phyloP scores from a whole-genome alignment of 2,329 filamentous ascomycete genomes.

The Neopestalotiopsis clavispora region DNA sequence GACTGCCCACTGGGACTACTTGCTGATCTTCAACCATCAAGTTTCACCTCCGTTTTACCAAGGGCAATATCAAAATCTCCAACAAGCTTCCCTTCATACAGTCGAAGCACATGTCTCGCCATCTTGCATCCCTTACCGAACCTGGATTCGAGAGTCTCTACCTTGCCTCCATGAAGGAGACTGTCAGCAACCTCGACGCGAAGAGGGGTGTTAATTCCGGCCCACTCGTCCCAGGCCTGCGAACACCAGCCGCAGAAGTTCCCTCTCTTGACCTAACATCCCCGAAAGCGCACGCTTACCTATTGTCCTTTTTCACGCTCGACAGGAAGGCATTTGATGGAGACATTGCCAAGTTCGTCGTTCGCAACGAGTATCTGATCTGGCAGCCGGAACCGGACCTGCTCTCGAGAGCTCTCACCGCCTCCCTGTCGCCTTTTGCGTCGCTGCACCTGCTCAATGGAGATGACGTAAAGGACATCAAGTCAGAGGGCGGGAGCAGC shows the following conservation, averaged over 20 bases:
- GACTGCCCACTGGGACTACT: conserved; percentile 17
- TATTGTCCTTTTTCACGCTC: conserved; percentile 25
- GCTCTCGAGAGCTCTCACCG: conserved; percentile 16
- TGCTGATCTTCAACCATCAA: conserved; percentile 35
- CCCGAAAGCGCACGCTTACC: conserved; percentile 21
- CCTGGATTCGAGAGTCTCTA: conserved; percentile 14
- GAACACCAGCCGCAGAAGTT: too few relatives aligned
- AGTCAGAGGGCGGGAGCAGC: background rate
- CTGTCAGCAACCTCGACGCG: background rate
- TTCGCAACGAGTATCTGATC: conserved; percentile 30
- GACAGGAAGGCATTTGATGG: conserved; percentile 24
- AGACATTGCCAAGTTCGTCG: conserved; percentile 22
- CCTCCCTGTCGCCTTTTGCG: background rate
- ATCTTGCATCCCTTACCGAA: conserved; percentile 3
- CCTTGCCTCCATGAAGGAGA: conserved; percentile 17
- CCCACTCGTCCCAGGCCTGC: background rate
- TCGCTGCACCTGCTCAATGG: background rate
- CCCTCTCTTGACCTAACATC: background rate
- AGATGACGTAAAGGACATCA: background rate
- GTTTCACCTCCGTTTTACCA: conserved; percentile 88
- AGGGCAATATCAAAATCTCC: conserved; percentile 84
- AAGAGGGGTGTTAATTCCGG: too few relatives aligned
- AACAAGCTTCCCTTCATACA: conserved; percentile 85
- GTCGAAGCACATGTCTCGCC: conserved; percentile 20
- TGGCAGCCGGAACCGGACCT: conserved; percentile 28